Conservation (phyloP, 331 rosid genomes). For the Quercus phellos region DNA sequence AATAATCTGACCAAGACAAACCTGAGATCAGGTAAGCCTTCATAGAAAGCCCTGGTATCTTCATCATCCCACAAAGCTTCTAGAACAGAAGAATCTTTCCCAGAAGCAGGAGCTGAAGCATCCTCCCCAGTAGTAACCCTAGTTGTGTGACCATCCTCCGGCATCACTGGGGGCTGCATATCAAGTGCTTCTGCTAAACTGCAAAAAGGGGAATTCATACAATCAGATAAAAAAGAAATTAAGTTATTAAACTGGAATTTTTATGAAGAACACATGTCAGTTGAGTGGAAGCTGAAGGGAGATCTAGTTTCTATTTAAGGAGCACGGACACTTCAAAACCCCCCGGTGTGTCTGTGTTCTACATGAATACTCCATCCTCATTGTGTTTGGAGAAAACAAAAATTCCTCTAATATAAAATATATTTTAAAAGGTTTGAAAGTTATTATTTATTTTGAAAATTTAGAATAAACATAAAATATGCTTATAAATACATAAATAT, state of each 20-base stretch:
- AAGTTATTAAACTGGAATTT: not conserved
- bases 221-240: not conserved
- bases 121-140: constrained; percentile 91
- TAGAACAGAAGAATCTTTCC: constrained; percentile 79
- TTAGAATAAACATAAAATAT: too few species aligned
- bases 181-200: constrained; percentile 98
- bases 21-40: constrained; percentile 99
- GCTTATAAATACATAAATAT: too few species aligned
- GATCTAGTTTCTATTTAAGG: not conserved
- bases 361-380: too few species aligned
- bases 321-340: too few species aligned
- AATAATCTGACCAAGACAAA: constrained; percentile 33
- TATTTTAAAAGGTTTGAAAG: too few species aligned
- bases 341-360: too few species aligned
- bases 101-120: constrained; percentile 66
- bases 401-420: too few species aligned
- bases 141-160: constrained; percentile 97
- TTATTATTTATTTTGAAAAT: too few species aligned
- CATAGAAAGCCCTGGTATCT: constrained; percentile 90
- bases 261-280: not conserved
- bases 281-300: not conserved
- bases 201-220: constrained; percentile 26
- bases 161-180: constrained; percentile 99
- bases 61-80: constrained; percentile 98
- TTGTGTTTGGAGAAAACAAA: too few species aligned